These are phyloP conservation scores for Cercophora scortea DNA, from an alignment of 495 filamentous ascomycete genomes.

Conservation along the genomic window DNA sequence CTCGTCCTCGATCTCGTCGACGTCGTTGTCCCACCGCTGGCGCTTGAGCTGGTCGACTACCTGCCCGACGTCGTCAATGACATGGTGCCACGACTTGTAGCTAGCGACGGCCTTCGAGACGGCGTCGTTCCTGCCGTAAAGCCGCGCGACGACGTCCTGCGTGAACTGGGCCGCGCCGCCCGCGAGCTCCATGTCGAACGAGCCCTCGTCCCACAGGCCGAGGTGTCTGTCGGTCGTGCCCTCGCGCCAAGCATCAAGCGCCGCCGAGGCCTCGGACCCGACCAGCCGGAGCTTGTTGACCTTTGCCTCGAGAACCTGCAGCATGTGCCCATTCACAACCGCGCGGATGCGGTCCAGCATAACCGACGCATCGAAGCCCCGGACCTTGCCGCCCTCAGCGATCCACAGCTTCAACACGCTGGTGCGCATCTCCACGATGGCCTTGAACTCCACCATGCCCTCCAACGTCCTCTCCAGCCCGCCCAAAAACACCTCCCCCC, in stretches of 20 bases:
- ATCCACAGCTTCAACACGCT: constrained; percentile 72
- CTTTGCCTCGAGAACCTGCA: constrained; percentile 49
- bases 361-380: constrained; percentile 49
- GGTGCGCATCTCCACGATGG: constrained; percentile 59
- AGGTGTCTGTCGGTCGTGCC: constrained; percentile 37
- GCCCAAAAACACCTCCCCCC: constrained; percentile 54
- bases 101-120: constrained; percentile 49
- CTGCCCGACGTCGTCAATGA: constrained; percentile 51
- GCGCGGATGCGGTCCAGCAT: constrained; percentile 62
- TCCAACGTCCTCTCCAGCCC: constrained; percentile 51
- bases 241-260: constrained; percentile 45
- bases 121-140: constrained; percentile 58
- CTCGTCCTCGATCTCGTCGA: constrained; percentile 69
- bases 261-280: constrained; percentile 44
- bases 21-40: constrained; percentile 67
- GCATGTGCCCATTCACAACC: constrained; percentile 58
- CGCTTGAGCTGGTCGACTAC: constrained; percentile 60
- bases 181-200: constrained; percentile 37
- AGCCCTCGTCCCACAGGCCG: constrained; percentile 54
- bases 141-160: constrained; percentile 34
- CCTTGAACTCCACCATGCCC: constrained; percentile 51
- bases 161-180: constrained; percentile 36
- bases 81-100: constrained; percentile 62
- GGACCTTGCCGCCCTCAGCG: constrained; percentile 39
- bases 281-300: constrained; percentile 51